phyloP scores from a whole-genome alignment of 768 basidiomycete genomes.

The Phanerochaete carnosa region DNA sequence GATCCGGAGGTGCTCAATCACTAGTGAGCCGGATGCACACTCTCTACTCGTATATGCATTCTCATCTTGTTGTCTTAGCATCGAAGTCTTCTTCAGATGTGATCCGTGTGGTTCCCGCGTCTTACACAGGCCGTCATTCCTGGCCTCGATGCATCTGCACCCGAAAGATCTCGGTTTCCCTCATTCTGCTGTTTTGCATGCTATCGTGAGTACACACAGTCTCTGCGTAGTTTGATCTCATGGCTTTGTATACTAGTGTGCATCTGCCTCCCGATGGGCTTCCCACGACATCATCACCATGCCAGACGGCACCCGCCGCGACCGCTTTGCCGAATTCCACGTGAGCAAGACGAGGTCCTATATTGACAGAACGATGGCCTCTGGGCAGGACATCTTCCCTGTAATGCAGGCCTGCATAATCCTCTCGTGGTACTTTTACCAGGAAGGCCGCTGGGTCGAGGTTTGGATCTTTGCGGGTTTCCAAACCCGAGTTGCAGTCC shows the following conservation, averaged over 20 bases:
- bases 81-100: conserved; percentile 85
- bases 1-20: conserved; percentile 70
- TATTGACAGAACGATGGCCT: conserved; percentile 89
- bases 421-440: conserved; percentile 89
- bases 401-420: conserved; percentile 86
- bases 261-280: conserved; percentile 80
- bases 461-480: conserved; percentile 90
- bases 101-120: conserved; percentile 87
- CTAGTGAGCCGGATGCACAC: conserved; percentile 51
- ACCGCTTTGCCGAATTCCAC: conserved; percentile 85
- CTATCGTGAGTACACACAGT: conserved; percentile 55
- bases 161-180: conserved; percentile 84
- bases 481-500: conserved; percentile 78
- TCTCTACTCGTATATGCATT: neutral
- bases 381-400: conserved; percentile 80
- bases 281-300: conserved; percentile 62
- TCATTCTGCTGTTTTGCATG: conserved; percentile 86
- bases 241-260: conserved; percentile 49
- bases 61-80: conserved; percentile 37
- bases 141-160: conserved; percentile 74
- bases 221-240: conserved; percentile 11
- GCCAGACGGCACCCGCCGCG: conserved; percentile 75
- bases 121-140: conserved; percentile 76
- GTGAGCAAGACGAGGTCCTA: conserved; percentile 84
- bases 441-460: conserved; percentile 87